These are phyloP conservation scores for Russula lepida DNA, from an alignment of 768 basidiomycete genomes.

Conservation along the genomic window DNA sequence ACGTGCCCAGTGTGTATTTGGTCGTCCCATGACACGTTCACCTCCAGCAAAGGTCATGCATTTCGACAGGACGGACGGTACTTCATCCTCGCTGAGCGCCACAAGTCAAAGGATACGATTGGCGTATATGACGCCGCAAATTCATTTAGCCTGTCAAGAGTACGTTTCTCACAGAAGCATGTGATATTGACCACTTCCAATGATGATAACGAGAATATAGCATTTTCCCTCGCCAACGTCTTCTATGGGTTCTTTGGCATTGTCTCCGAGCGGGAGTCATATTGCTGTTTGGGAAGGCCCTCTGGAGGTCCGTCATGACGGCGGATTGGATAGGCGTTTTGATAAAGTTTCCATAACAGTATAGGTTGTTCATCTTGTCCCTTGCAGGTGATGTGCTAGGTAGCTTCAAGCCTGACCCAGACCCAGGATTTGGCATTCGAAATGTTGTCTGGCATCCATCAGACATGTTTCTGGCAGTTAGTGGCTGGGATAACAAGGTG, in stretches of 20 bases:
- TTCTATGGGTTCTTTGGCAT: slow-evolving; percentile 57
- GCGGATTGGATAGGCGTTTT: background rate
- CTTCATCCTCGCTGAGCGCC: slow-evolving; percentile 79
- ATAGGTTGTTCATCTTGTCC: slow-evolving; percentile 64
- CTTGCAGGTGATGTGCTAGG: slow-evolving; percentile 56
- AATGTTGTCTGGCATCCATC: slow-evolving; percentile 79
- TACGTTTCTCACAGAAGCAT: slow-evolving; percentile 30
- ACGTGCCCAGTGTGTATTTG: slow-evolving; percentile 13
- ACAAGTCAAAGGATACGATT: slow-evolving; percentile 81
- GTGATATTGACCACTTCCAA: background rate
- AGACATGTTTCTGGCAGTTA: slow-evolving; percentile 71
- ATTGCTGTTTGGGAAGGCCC: slow-evolving; percentile 80
- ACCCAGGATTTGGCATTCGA: slow-evolving; percentile 80
- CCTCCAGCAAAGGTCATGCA: slow-evolving; percentile 47
- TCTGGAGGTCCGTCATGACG: slow-evolving; percentile 49
- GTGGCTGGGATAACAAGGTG: slow-evolving; percentile 88
- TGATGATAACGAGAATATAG: slow-evolving; percentile 32
- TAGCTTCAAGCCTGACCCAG: slow-evolving; percentile 60
- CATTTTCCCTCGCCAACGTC: slow-evolving; percentile 77
- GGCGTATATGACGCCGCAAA: slow-evolving; percentile 75
- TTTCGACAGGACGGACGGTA: slow-evolving; percentile 78
- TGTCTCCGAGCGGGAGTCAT: slow-evolving; percentile 71
- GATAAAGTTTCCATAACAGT: slow-evolving; percentile 35
- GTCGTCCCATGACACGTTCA: background rate
- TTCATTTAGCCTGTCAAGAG: slow-evolving; percentile 64